phyloP scores from a whole-genome alignment of 225 moss, liverwort and hornwort genomes.

The Takakia lepidozioides region DNA sequence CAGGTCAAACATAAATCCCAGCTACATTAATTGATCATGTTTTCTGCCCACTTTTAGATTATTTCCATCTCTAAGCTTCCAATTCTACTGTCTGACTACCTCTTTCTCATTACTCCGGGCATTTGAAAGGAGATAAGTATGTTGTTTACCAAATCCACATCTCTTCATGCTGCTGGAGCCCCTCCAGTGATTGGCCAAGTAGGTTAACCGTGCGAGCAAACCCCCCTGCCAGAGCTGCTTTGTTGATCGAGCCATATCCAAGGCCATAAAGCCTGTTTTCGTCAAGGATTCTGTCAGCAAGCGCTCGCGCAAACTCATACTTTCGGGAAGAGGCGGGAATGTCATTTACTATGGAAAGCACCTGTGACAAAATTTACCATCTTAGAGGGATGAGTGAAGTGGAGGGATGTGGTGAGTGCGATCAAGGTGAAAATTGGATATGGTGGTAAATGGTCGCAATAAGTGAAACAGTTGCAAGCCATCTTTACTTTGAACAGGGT shows the following conservation, averaged over 20 bases:
- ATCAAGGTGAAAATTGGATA: too few relatives aligned
- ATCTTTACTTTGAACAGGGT: neutral
- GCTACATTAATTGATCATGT: too few relatives aligned
- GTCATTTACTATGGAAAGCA: slow-evolving; percentile 67
- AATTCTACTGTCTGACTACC: too few relatives aligned
- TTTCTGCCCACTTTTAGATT: too few relatives aligned
- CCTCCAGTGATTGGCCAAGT: slow-evolving; percentile 43
- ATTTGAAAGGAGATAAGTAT: neutral
- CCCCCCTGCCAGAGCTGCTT: slow-evolving; percentile 47
- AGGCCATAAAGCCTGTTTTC: slow-evolving; percentile 57
- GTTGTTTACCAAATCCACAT: slow-evolving; percentile 22
- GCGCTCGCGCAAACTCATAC: slow-evolving; percentile 47
- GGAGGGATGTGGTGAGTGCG: too few relatives aligned
- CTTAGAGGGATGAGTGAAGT: too few relatives aligned
- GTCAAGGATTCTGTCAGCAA: slow-evolving; percentile 65
- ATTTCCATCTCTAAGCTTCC: too few relatives aligned
- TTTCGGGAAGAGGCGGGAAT: slow-evolving; percentile 68
- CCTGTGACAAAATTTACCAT: slow-evolving; percentile 17
- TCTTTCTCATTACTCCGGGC: too few relatives aligned
- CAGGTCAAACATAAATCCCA: too few relatives aligned
- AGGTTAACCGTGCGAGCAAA: slow-evolving; percentile 58
- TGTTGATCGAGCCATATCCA: slow-evolving; percentile 51
- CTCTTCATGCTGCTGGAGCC: slow-evolving; percentile 27
- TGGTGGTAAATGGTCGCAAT: too few relatives aligned
- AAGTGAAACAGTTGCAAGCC: slow-evolving; percentile 1